These are phyloP conservation scores for Sclerotinia nivalis DNA, from an alignment of 2,329 filamentous ascomycete genomes.

Conservation along the genomic window DNA sequence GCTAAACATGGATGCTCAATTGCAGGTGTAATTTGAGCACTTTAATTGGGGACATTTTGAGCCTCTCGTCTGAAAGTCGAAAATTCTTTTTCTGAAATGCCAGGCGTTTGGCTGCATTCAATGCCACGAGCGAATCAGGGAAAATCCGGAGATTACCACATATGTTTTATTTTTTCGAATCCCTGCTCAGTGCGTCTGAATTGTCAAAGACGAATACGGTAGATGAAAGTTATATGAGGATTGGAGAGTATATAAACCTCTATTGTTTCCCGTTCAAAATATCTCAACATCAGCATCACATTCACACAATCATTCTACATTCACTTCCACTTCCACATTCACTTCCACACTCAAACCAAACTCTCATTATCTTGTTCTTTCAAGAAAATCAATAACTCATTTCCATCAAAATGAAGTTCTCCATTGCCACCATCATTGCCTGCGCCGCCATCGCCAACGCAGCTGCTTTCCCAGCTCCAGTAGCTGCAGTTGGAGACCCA, in stretches of 20 bases:
- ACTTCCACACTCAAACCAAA: background rate
- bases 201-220: background rate
- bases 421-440: background rate
- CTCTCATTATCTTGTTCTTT: background rate
- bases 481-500: background rate
- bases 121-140: too few relatives aligned
- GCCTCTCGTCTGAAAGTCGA: too few relatives aligned
- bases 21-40: too few relatives aligned
- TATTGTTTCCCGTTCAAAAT: background rate
- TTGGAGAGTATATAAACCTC: background rate
- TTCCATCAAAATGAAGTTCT: slow-evolving; percentile 12
- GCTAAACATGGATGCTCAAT: too few relatives aligned
- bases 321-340: background rate
- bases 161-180: background rate
- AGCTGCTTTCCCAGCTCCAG: background rate
- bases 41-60: too few relatives aligned
- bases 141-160: background rate
- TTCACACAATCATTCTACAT: background rate
- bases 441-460: background rate
- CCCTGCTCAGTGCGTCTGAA: background rate
- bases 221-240: background rate
- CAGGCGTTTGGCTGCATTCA: too few relatives aligned
- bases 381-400: background rate
- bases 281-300: background rate
- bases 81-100: too few relatives aligned